These are phyloP conservation scores for Pelargonium citronellum DNA, from an alignment of 441 rosid species.

Conservation along the genomic window DNA sequence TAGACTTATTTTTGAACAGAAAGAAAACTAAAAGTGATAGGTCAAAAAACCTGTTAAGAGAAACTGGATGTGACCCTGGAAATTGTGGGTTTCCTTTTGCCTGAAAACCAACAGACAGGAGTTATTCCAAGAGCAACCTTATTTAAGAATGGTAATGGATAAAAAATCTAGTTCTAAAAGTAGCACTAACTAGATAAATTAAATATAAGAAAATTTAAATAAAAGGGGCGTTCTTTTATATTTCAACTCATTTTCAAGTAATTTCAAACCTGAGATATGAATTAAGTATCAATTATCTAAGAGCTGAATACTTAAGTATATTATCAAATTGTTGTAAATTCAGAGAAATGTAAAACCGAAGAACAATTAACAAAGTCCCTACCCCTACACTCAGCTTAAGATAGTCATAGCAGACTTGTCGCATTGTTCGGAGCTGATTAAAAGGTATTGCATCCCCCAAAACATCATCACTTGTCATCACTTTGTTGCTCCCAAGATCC, in stretches of 20 bases:
- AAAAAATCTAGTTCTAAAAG: constrained; percentile 2
- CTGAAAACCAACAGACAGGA: constrained; percentile 35
- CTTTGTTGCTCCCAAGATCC: constrained; percentile 43
- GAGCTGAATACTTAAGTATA: too few relatives aligned
- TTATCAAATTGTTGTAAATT: not conserved
- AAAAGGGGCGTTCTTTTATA: not conserved
- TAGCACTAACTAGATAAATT: not conserved
- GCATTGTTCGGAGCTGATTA: constrained; percentile 62
- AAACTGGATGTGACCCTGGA: constrained; percentile 99
- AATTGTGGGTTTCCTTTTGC: constrained; percentile 72
- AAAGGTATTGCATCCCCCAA: constrained; percentile 91
- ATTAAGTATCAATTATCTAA: too few relatives aligned
- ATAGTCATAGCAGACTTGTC: constrained; percentile 61
- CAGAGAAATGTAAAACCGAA: constrained; percentile 12
- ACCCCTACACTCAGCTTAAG: constrained; percentile 67
- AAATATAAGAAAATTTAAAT: not conserved
- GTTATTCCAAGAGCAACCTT: not conserved
- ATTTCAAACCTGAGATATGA: not conserved
- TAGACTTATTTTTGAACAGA: not conserved
- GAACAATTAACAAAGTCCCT: constrained; percentile 25
- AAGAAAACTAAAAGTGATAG: constrained; percentile 10
- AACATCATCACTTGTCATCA: constrained; percentile 91
- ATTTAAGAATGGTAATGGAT: not conserved
- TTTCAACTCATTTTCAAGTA: not conserved
- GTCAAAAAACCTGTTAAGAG: constrained; percentile 69